A percentile compares a stretch with the other conserved stretches of the same genome.
Evolutionary conservation across 306 rosid genomes (phyloP).

Genomic region (Quercus parvula): DNA sequence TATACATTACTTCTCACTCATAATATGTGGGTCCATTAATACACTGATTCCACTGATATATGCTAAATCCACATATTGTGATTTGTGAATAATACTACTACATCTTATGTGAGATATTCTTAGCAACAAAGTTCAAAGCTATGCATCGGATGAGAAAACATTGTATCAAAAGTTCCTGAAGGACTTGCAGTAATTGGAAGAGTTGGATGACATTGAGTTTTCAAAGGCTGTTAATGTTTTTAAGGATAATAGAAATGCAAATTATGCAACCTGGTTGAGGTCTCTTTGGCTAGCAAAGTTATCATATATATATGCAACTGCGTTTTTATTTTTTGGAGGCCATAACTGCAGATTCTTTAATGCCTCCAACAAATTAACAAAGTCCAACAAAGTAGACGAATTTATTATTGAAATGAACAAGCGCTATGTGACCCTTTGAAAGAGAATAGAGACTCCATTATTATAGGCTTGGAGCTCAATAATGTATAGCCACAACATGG

Average conservation of each 20-base stretch:
- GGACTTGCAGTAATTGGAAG: conserved; percentile 35
- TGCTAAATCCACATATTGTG: too few species aligned
- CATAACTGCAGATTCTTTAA: neutral
- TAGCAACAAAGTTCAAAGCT: conserved; percentile 21
- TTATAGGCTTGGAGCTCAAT: too few species aligned
- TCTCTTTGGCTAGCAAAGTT: conserved; percentile 29
- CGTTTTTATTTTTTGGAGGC: too few species aligned
- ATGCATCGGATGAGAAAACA: conserved; percentile 12
- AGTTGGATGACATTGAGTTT: conserved; percentile 30
- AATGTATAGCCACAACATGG: too few species aligned
- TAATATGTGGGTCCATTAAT: too few species aligned
- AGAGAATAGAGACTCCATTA: too few species aligned
- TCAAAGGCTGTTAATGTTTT: conserved; percentile 30
- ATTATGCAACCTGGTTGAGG: conserved; percentile 27
- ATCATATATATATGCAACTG: neutral
- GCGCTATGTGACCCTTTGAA: too few species aligned
- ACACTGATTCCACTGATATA: too few species aligned
- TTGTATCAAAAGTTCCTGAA: conserved; percentile 29
- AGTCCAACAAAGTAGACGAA: too few species aligned
- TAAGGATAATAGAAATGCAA: conserved; percentile 30
- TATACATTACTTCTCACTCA: too few species aligned
- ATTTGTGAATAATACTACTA: too few species aligned
- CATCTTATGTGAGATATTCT: conserved; percentile 12
- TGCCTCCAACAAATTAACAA: neutral
- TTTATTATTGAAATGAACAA: too few species aligned